Evolutionary conservation across 345 rosid genomes (phyloP).

Genomic region (Crucihimalaya himalaica): DNA sequence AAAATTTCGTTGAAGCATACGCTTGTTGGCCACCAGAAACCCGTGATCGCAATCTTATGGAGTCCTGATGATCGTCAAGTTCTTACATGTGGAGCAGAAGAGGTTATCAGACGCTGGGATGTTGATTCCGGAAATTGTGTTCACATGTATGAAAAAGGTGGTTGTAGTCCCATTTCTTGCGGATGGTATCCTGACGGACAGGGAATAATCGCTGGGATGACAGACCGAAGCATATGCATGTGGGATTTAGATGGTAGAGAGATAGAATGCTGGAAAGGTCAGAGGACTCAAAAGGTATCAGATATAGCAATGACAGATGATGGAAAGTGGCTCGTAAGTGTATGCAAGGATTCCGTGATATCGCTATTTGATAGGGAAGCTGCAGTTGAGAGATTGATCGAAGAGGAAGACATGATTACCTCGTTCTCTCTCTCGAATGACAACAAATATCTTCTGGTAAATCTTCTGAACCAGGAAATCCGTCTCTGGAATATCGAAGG

Average conservation of each 20-base stretch:
- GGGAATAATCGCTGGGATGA: slow-evolving; percentile 59
- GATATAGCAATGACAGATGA: slow-evolving; percentile 68
- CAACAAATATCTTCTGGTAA: slow-evolving; percentile 56
- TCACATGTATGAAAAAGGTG: slow-evolving; percentile 54
- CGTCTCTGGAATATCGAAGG: slow-evolving; percentile 71
- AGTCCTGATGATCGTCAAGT: slow-evolving; percentile 63
- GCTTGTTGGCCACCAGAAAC: slow-evolving; percentile 56
- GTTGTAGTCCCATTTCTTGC: slow-evolving; percentile 63
- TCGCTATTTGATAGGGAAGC: slow-evolving; percentile 62
- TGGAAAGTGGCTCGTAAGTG: slow-evolving; percentile 63
- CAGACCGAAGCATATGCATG: slow-evolving; percentile 62
- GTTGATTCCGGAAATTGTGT: slow-evolving; percentile 59
- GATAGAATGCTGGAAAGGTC: slow-evolving; percentile 71
- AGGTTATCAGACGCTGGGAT: slow-evolving; percentile 66
- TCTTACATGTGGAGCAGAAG: slow-evolving; percentile 73
- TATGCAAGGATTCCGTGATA: slow-evolving; percentile 54
- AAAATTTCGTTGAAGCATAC: slow-evolving; percentile 51
- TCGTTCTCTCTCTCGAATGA: slow-evolving; percentile 70
- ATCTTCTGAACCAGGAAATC: slow-evolving; percentile 67
- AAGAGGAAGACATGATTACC: slow-evolving; percentile 63
- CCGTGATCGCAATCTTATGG: slow-evolving; percentile 63
- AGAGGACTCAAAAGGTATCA: slow-evolving; percentile 55
- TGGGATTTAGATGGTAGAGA: slow-evolving; percentile 76
- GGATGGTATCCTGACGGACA: slow-evolving; percentile 66
- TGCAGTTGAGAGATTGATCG: slow-evolving; percentile 54